Conservation (phyloP, 495 filamentous ascomycete species). For the Hypoxylon lienhwacheense region DNA sequence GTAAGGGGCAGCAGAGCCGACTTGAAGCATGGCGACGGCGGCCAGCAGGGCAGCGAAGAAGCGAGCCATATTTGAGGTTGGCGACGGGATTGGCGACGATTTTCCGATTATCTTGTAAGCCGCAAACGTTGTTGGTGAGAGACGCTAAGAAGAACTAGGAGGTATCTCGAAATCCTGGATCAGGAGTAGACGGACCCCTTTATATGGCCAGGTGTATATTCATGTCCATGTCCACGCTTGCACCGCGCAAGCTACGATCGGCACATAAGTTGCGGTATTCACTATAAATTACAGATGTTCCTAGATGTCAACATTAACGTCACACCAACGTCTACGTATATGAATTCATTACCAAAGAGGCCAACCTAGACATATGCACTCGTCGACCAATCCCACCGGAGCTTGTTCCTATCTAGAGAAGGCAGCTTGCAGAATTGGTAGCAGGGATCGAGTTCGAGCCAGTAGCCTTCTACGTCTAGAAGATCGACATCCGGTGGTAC, state of each 20-base stretch:
- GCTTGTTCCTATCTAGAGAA: constrained; percentile 19
- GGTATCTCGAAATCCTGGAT: constrained; percentile 1
- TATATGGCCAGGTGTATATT: constrained; percentile 19
- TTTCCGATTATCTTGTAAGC: constrained; percentile 8
- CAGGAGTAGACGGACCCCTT: constrained; percentile 15
- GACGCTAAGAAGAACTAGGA: constrained; percentile 15
- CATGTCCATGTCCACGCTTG: background rate
- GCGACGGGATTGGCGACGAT: constrained; percentile 7
- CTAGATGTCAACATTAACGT: constrained; percentile 15
- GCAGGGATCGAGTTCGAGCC: constrained; percentile 12
- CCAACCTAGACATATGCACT: constrained; percentile 19
- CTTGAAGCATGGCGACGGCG: constrained; percentile 32
- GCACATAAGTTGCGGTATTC: constrained; percentile 28
- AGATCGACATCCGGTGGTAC: constrained; percentile 33
- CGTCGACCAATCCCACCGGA: constrained; percentile 27
- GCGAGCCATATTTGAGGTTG: constrained; percentile 31
- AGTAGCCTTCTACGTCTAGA: constrained; percentile 14
- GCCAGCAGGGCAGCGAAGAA: constrained; percentile 39
- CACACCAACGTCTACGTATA: constrained; percentile 20
- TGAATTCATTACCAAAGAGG: constrained; percentile 27
- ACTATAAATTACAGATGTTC: constrained; percentile 15
- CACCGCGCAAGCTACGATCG: constrained; percentile 18
- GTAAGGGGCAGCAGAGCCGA: constrained; percentile 35
- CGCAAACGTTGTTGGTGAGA: constrained; percentile 9
- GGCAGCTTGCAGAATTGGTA: constrained; percentile 9